Base-by-base conservation (phyloP, 768 basidiomycete species). In the Lactarius sanguifluus region DNA sequence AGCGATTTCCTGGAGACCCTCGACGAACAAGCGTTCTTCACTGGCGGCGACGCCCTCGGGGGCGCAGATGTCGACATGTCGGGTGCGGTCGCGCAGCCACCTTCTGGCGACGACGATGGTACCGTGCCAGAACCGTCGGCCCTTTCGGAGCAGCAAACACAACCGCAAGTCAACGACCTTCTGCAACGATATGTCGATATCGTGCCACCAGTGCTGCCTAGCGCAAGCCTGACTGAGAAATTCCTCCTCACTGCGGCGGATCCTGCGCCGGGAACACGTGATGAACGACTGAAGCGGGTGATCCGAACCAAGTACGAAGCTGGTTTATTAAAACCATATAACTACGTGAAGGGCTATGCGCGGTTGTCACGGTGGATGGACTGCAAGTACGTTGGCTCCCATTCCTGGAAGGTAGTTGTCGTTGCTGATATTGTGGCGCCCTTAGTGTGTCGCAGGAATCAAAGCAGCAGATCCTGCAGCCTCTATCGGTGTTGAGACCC, bases 291-390 rank as follows among this genome's bases (percentile, higher is more conserved):
- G 59, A 92, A 89, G 70, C 83, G 91, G 65, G 96, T 98, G 70
- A 98, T 98, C 71, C 85, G 91, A 70, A 94, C 92, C 73, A 98
- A 98, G 77, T 98, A 97, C 77, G 96, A 98, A 73, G 96, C 96
- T 2, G 96, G 96, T 0, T 76, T 98, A 52, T 78, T 98, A 70
- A 95, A 93, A 73, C 96, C 96, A 3, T 97, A 96, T 73, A 96
- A 98, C 77, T 97, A 98, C 71, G 94, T 95, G 59, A 95, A 95
- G 73, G 96, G 96, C 0, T 98, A 98, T 72, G 90, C 93, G 16
- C 81, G 96, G 66, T 77, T 98, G 69, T 91, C 89, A 62, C 83
- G 91, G 64, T 98, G 95, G 95, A 96, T 98, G 93, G 94, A 95
- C 71, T 81, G 88, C 75, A 94, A 95, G 94, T 94, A 74, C 23